A percentile compares a stretch with the other conserved stretches of the same genome.
These are phyloP conservation scores for Hypoxylon lienhwacheense DNA, from an alignment of 495 filamentous ascomycete species.

Conservation along the genomic window DNA sequence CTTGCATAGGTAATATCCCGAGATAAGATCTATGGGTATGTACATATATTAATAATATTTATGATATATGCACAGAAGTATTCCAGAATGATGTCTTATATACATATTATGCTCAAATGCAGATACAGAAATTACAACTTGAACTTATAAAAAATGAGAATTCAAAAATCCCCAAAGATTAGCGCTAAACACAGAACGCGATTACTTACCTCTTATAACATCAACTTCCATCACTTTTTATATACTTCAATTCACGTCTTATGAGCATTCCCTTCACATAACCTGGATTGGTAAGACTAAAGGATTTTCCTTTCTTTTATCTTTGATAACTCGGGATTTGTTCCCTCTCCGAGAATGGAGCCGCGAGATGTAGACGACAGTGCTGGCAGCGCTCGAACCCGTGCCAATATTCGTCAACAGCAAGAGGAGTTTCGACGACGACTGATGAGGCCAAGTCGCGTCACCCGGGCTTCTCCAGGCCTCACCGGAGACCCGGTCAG, in stretches of 20 bases:
- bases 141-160: no score
- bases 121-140: no score
- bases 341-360: slow-evolving; percentile 20
- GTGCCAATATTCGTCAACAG: slow-evolving; percentile 31
- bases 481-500: slow-evolving; percentile 7
- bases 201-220: neutral
- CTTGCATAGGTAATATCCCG: no score
- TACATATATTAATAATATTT: no score
- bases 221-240: neutral
- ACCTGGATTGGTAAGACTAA: neutral
- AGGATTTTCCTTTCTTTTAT: neutral
- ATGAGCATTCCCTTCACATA: neutral
- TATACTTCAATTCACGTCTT: neutral
- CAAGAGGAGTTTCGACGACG: slow-evolving; percentile 35
- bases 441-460: slow-evolving; percentile 21
- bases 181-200: slow-evolving; percentile 26
- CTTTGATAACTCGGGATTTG: neutral
- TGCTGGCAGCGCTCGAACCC: slow-evolving; percentile 11
- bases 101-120: no score
- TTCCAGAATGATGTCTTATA: no score
- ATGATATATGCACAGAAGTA: no score
- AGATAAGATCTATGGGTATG: no score
- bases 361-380: slow-evolving; percentile 16
- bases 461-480: slow-evolving; percentile 6
- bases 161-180: no score